Base-by-base conservation (phyloP, 2,329 filamentous ascomycete genomes). In the Colletotrichum sp. region DNA sequence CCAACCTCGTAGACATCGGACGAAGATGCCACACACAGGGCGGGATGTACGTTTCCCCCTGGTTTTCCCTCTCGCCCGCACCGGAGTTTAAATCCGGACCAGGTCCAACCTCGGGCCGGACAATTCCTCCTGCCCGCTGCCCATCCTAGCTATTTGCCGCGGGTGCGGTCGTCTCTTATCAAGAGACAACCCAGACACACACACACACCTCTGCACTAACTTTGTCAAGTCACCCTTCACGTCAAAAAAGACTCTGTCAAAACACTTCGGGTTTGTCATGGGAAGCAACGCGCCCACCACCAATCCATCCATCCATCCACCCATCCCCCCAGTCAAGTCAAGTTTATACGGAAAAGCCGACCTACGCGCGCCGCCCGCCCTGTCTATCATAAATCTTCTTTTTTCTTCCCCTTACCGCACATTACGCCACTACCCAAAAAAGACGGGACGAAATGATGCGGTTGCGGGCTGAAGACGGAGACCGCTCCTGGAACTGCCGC, bases 241-340 rank as follows among this genome's bases (percentile, higher is more conserved):
- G 68, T 71, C 72, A 75, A 71, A 75, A 59, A 68, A 13, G 24
- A 30, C 36, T 62, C 72, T 57, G 39, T 72, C 55, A 57, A 68
- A 75, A 72, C 63, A 57, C 55, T 57, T 34, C 18, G 18, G 44
- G 63, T 64, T 28, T 68, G 69, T 68, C 72, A 57, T 34, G 36
- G 30, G 28, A 67, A 52, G 52, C 32, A 70, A 49, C 68, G 8
- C 57, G 24, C 36, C 34, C 68, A 52, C 57, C 34, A 28, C 24
- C 16, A 39, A 39, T 8, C 7, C 52, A 57, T 15, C 52, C 32
- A 30, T 1, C 9, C n/a, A 16, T 57, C n/a, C 15, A 59, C 9
- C 24, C 55, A 59, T 9, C 21, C 39, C 39, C 39, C 39, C 39
- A 3, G 39, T n/a, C 39, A 49, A 49, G 39, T n/a, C 39, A 49